Base-by-base conservation (phyloP, 805 yeast species). In the Peterozyma toletana region DNA sequence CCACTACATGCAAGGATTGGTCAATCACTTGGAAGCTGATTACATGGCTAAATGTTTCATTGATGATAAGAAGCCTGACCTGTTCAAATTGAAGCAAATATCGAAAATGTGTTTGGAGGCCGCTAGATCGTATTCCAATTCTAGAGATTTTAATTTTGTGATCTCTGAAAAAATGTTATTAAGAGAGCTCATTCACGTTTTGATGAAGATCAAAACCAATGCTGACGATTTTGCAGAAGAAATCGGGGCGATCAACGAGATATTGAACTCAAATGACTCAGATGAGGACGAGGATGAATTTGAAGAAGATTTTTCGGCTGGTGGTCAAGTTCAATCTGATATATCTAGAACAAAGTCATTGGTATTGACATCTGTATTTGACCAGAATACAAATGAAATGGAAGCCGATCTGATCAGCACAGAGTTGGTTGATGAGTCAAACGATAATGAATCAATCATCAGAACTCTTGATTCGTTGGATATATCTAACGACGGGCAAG, bases 1-100 rank as follows among this genome's bases (percentile, higher is more conserved):
- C 29, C 59, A 59, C 37, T 73, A 63, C 50, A 48, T 71, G 33
- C 40, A 55, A 40, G 67, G 45, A 3, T 39, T 58, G 41, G 50
- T 50, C 42, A 48, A 50, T 17, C 49, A 53, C 29, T 33, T 57
- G 9, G 54, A 57, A 44, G 50, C 50, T 2, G 15, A 49, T 30
- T 50, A 55, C 33, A 13, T 42, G 30, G 5, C 34, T 13, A 11
- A 31, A 9, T 5, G 15, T 5, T 13, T 31, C 9, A 9, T 31
- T 9, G 13, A 13, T 13, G 15, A 30, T 11, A 30, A 30, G 33
- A 30, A 30, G 11, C 9, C 9, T 10, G 33, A 31, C 15, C 14
- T 9, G 5, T 5, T 13, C 13, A 31, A 31, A 31, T 9, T 31
- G 13, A 13, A 13, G 9, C 14, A 31, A 9, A 9, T 31, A 5